Conservation (phyloP, 108 stramenopile species). For the Nitzschia inconspicua region DNA sequence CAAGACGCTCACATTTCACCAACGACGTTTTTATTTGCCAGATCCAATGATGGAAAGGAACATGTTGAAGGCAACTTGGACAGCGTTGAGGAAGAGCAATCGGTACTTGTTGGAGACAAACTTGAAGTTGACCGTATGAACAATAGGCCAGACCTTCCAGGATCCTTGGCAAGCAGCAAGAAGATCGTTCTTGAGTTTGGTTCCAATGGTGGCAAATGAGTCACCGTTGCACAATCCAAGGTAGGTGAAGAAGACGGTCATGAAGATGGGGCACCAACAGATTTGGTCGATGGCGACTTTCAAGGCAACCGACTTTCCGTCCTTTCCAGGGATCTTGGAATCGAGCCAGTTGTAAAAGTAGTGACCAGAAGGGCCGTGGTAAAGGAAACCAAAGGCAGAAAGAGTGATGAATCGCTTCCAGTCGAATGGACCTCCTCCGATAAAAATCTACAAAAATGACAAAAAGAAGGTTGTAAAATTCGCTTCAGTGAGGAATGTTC, state of each 20-base stretch:
- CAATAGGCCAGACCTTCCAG: constrained; percentile 97
- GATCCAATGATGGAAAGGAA: constrained; percentile 96
- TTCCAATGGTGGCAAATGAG: constrained; percentile 73
- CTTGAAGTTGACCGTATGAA: constrained; percentile 96
- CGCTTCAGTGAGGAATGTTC: too few species aligned
- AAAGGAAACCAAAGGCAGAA: constrained; percentile 92
- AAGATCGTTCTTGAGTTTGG: constrained; percentile 92
- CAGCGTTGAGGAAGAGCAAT: constrained; percentile 95
- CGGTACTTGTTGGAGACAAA: constrained; percentile 95
- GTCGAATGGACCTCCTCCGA: constrained; percentile 90
- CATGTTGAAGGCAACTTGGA: constrained; percentile 98
- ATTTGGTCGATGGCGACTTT: constrained; percentile 96
- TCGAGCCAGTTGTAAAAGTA: constrained; percentile 99
- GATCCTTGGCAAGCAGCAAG: constrained; percentile 93
- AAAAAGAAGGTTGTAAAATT: neutral
- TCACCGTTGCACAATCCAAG: constrained; percentile 93
- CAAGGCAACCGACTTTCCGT: constrained; percentile 61
- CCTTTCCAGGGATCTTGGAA: constrained; percentile 81
- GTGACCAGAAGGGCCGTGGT: constrained; percentile 98
- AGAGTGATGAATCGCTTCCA: constrained; percentile 91
- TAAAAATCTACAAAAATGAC: constrained; percentile 69
- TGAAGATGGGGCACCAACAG: constrained; percentile 96
- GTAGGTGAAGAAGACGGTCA: constrained; percentile 97
- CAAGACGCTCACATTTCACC: constrained; percentile 18
- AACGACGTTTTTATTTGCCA: constrained; percentile 76